Percentiles rank a stretch among this genome's conserved stretches.
These are phyloP conservation scores for Penicillium italicum DNA, from an alignment of 2,329 filamentous ascomycete genomes.

Conservation along the genomic window DNA sequence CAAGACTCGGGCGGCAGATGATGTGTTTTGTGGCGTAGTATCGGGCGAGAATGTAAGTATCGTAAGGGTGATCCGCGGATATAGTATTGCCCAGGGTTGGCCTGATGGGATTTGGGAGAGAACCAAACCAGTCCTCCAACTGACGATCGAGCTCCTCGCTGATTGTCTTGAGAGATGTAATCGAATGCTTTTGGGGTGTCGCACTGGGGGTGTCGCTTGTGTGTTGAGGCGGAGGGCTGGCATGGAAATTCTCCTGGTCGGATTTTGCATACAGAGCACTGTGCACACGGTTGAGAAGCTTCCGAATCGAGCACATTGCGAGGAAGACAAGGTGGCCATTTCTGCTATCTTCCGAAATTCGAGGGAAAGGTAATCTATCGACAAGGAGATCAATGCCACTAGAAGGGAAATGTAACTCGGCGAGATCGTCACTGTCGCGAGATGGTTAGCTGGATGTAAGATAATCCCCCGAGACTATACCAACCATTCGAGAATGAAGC, in stretches of 20 bases:
- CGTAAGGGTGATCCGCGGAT: slow-evolving; percentile 6
- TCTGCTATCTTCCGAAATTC: slow-evolving; percentile 12
- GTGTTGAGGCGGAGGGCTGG: background rate
- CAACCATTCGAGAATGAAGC: slow-evolving; percentile 19
- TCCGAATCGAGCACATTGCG: slow-evolving; percentile 20
- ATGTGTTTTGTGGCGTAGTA: slow-evolving; percentile 18
- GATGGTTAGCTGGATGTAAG: background rate
- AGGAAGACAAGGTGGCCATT: slow-evolving; percentile 13
- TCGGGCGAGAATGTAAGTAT: slow-evolving; percentile 14
- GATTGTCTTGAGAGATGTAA: slow-evolving; percentile 13
- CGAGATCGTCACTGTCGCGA: slow-evolving; percentile 14
- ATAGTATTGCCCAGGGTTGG: slow-evolving; percentile 11
- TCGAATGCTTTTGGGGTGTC: slow-evolving; percentile 3
- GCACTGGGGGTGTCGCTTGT: background rate
- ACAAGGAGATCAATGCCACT: slow-evolving; percentile 17
- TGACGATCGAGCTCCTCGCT: slow-evolving; percentile 16
- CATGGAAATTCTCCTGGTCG: background rate
- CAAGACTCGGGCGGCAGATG: slow-evolving; percentile 16
- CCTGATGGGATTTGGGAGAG: slow-evolving; percentile 12
- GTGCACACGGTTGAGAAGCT: slow-evolving; percentile 17
- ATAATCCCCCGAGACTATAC: background rate
- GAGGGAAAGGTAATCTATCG: slow-evolving; percentile 14
- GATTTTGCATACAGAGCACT: slow-evolving; percentile 17
- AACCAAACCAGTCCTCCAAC: slow-evolving; percentile 14
- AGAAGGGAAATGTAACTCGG: slow-evolving; percentile 18